Evolutionary conservation across 352 stramenopile species (phyloP).

Genomic region (Pythium dissotocum): DNA sequence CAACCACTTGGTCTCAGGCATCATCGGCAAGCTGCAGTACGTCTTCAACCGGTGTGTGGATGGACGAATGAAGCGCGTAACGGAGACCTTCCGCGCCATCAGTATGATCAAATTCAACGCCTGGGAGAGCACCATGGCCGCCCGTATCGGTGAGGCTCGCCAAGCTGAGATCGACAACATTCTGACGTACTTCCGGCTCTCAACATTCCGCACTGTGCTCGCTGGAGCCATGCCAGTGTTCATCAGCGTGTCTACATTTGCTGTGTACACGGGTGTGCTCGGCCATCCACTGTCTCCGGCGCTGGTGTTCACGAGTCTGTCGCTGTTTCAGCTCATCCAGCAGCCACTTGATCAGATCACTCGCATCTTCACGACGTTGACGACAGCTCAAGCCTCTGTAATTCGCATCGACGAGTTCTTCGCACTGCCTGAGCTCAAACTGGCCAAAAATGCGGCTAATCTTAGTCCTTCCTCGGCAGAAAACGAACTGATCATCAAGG

Average conservation of each 20-base stretch:
- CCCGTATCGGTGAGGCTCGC: constrained; percentile 44
- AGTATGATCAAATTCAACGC: constrained; percentile 94
- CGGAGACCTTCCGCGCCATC: constrained; percentile 72
- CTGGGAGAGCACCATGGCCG: constrained; percentile 90
- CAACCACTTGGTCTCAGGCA: constrained; percentile 46
- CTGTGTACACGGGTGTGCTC: constrained; percentile 39
- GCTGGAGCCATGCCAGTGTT: constrained; percentile 43
- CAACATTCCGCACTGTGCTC: background rate
- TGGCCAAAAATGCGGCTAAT: constrained; percentile 19
- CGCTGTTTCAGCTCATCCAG: constrained; percentile 81
- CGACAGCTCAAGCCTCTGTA: background rate
- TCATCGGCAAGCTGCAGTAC: too few species aligned
- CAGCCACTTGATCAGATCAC: constrained; percentile 26
- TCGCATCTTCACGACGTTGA: background rate
- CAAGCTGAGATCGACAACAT: background rate
- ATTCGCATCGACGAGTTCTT: constrained; percentile 35
- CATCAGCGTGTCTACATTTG: constrained; percentile 51
- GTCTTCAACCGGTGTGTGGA: constrained; percentile 26
- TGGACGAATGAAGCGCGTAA: constrained; percentile 57
- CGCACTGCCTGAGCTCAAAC: constrained; percentile 40
- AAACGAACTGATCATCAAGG: too few species aligned
- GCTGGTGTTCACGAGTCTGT: constrained; percentile 65
- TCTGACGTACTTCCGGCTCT: background rate
- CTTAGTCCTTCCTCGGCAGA: too few species aligned
- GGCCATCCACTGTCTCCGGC: constrained; percentile 86